Percentiles rank a stretch among this genome's conserved stretches.
Conservation (phyloP, 2,329 filamentous ascomycete genomes). For the Torrubiellomyces zombiae region DNA sequence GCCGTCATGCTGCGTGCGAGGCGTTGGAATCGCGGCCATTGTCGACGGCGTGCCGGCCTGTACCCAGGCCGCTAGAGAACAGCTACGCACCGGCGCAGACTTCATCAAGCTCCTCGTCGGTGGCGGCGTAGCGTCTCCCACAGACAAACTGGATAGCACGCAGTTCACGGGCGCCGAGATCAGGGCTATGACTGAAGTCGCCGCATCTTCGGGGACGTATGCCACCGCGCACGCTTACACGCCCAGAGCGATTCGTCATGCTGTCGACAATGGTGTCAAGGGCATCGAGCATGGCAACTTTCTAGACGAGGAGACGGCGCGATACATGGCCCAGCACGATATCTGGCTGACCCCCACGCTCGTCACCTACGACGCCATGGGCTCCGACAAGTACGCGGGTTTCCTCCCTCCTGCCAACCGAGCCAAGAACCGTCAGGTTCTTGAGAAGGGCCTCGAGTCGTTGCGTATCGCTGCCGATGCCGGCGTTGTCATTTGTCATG, state of each 20-base stretch:
- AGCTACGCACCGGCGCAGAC: constrained; percentile 37
- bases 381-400: constrained; percentile 21
- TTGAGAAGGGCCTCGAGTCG: constrained; percentile 26
- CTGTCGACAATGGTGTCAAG: constrained; percentile 34
- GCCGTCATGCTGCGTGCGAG: constrained; percentile 4
- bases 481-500: constrained; percentile 38
- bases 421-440: constrained; percentile 33
- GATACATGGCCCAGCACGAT: constrained; percentile 29
- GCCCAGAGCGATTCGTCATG: constrained; percentile 33
- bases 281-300: constrained; percentile 34
- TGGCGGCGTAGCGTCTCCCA: constrained; percentile 39
- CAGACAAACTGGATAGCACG: constrained; percentile 32
- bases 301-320: constrained; percentile 24
- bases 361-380: constrained; percentile 33
- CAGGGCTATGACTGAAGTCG: constrained; percentile 32
- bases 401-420: constrained; percentile 26
- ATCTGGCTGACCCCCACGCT: constrained; percentile 37
- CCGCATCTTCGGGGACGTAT: constrained; percentile 29
- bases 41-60: constrained; percentile 37
- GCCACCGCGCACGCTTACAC: constrained; percentile 44
- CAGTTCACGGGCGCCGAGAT: constrained; percentile 43
- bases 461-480: constrained; percentile 31
- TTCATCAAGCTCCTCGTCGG: constrained; percentile 47
- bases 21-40: constrained; percentile 2
- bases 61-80: constrained; percentile 31